A percentile compares a stretch with the other conserved stretches of the same genome.
Conservation (phyloP, 2,329 filamentous ascomycete species). For the Aspergillus versicolor region DNA sequence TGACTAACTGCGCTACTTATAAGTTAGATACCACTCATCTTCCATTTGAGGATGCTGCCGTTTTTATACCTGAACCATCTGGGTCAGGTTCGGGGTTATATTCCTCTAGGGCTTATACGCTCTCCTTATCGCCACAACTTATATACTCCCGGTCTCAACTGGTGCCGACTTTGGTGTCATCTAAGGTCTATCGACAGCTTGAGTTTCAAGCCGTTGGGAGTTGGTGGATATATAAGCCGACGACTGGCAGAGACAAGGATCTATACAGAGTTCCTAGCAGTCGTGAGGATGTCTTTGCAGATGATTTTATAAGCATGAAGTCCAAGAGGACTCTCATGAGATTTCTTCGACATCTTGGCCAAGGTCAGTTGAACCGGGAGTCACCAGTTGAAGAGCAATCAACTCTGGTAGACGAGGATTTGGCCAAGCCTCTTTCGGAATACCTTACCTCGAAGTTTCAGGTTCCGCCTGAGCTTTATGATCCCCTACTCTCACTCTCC, state of each 20-base stretch:
- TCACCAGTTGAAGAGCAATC: slow-evolving; percentile 31
- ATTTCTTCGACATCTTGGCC: slow-evolving; percentile 83
- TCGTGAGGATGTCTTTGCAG: slow-evolving; percentile 86
- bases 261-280: slow-evolving; percentile 79
- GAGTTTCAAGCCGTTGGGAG: slow-evolving; percentile 92
- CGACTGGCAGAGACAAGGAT: slow-evolving; percentile 10
- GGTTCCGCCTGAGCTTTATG: slow-evolving; percentile 66
- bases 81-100: slow-evolving; percentile 27
- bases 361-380: slow-evolving; percentile 49
- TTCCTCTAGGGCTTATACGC: slow-evolving; percentile 71
- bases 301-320: slow-evolving; percentile 70
- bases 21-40: slow-evolving; percentile 33
- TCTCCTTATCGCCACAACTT: slow-evolving; percentile 81
- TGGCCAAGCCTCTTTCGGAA: slow-evolving; percentile 53
- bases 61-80: slow-evolving; percentile 24
- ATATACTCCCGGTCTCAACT: slow-evolving; percentile 81
- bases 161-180: slow-evolving; percentile 79
- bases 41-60: slow-evolving; percentile 41
- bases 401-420: slow-evolving; percentile 53
- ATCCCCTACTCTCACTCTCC: slow-evolving; percentile 68
- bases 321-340: slow-evolving; percentile 89
- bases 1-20: slow-evolving; percentile 10
- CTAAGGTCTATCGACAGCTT: slow-evolving; percentile 81
- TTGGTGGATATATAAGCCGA: slow-evolving; percentile 70
- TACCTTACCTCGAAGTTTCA: slow-evolving; percentile 57